These are phyloP conservation scores for Scedosporium apiospermum DNA, from an alignment of 2,329 filamentous ascomycete species.

Conservation along the genomic window DNA sequence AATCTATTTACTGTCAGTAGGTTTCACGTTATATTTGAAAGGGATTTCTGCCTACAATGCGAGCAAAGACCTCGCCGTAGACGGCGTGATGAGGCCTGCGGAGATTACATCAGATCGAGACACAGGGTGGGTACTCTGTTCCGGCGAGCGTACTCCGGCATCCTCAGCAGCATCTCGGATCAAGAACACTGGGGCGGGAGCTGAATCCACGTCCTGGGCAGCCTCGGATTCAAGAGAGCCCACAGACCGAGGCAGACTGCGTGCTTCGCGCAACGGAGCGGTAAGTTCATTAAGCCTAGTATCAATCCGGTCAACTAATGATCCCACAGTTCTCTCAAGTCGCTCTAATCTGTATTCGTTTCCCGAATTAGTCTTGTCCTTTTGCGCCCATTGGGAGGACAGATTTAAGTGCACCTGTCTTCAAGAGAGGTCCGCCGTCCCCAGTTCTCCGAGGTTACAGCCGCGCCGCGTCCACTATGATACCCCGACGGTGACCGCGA, in stretches of 20 bases:
- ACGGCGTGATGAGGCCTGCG: slow-evolving; percentile 9
- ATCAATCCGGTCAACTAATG: slow-evolving; percentile 3
- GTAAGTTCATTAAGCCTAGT: slow-evolving; percentile 1
- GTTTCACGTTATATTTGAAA: not conserved
- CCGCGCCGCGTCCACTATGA: not conserved
- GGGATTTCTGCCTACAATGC: too few species aligned
- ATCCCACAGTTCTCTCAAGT: slow-evolving; percentile 1
- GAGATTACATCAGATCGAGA: slow-evolving; percentile 13
- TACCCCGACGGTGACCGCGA: not conserved
- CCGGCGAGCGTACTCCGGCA: slow-evolving; percentile 13
- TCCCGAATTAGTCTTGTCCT: not conserved
- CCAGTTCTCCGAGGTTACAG: not conserved
- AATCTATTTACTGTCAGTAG: slow-evolving; percentile 11
- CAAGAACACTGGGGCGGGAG: slow-evolving; percentile 16
- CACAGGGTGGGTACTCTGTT: not conserved
- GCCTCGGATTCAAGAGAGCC: too few species aligned
- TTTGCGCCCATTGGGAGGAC: too few species aligned
- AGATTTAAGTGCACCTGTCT: too few species aligned
- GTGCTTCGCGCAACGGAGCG: not conserved
- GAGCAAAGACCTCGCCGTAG: too few species aligned
- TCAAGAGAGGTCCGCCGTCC: not conserved
- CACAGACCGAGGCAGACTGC: too few species aligned
- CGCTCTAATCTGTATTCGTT: not conserved
- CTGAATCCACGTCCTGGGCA: not conserved
- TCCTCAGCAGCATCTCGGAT: slow-evolving; percentile 18